phyloP scores from a whole-genome alignment of 2,329 filamentous ascomycete genomes.

The Fusarium coicis region DNA sequence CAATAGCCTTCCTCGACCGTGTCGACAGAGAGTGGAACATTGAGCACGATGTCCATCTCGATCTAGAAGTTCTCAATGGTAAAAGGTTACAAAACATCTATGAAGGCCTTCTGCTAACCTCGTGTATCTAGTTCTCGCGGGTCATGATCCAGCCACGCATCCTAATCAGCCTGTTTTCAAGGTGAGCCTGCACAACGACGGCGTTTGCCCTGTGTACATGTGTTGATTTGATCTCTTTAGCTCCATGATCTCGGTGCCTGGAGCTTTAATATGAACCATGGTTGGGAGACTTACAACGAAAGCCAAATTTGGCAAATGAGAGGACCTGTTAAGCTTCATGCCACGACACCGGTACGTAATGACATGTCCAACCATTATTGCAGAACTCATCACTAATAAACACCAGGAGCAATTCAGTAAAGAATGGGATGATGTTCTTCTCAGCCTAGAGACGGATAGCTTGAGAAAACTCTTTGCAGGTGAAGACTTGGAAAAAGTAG shows the following conservation, averaged over 20 bases:
- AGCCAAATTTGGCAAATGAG: constrained; percentile 31
- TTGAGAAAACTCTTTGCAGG: constrained; percentile 17
- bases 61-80: constrained; percentile 48
- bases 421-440: constrained; percentile 22
- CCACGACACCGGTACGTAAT: constrained; percentile 40
- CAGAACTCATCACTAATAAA: constrained; percentile 6
- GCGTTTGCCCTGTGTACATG: background rate
- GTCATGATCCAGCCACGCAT: constrained; percentile 19
- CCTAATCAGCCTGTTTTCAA: constrained; percentile 41
- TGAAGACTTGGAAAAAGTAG: background rate
- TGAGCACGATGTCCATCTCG: constrained; percentile 46
- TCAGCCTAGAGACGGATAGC: background rate
- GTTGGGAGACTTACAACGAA: constrained; percentile 25
- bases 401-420: constrained; percentile 40
- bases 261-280: constrained; percentile 32
- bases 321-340: constrained; percentile 31
- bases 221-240: constrained; percentile 24
- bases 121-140: constrained; percentile 35
- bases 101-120: background rate
- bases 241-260: constrained; percentile 45
- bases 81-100: background rate
- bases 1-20: constrained; percentile 2
- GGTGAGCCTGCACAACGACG: constrained; percentile 11
- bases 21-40: constrained; percentile 6
- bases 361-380: background rate